phyloP scores from a whole-genome alignment of 2,329 filamentous ascomycete species.

The Grosmannia huntii region DNA sequence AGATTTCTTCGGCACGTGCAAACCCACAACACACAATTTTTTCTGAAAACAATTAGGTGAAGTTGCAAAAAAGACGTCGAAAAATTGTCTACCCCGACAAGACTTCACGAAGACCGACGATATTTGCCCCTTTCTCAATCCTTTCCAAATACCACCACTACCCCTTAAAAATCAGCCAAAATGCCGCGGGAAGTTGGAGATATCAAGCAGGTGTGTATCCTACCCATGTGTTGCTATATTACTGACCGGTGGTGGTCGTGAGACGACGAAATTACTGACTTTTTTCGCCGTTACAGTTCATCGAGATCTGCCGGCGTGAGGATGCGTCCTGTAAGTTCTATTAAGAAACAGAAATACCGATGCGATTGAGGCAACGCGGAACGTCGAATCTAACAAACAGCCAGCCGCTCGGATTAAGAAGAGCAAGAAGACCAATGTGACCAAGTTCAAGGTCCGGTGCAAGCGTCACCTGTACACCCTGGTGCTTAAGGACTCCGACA shows the following conservation, averaged over 20 bases:
- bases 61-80: neutral
- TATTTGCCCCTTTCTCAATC: conserved; percentile 9
- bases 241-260: neutral
- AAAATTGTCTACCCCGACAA: conserved; percentile 1
- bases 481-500: conserved; percentile 95
- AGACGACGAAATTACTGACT: neutral
- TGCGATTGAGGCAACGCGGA: neutral
- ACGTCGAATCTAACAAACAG: conserved; percentile 18
- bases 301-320: conserved; percentile 99
- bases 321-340: conserved; percentile 88
- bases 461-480: conserved; percentile 93
- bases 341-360: neutral
- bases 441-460: conserved; percentile 99
- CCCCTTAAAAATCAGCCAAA: conserved; percentile 39
- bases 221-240: neutral
- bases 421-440: conserved; percentile 77
- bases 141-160: conserved; percentile 13
- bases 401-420: conserved; percentile 89
- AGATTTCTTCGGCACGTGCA: conserved; percentile 8
- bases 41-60: neutral
- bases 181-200: conserved; percentile 98
- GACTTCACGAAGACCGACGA: conserved; percentile 3
- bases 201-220: conserved; percentile 65
- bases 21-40: conserved; percentile 11
- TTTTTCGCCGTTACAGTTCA: conserved; percentile 58